Evolutionary conservation across 2,329 filamentous ascomycete genomes (phyloP).

Genomic region (Claviceps sp.): DNA sequence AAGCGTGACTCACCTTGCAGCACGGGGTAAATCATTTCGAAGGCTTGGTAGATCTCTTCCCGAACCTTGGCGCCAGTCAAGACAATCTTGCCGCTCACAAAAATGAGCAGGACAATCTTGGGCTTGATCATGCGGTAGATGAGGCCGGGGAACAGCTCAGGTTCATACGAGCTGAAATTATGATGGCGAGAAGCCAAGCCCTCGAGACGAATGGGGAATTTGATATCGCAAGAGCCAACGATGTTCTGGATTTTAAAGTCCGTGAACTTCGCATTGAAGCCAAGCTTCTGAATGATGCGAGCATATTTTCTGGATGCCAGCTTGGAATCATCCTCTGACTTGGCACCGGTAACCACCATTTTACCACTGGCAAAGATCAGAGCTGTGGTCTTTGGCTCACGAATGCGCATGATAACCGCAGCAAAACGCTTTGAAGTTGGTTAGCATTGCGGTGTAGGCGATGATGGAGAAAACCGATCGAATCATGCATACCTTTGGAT

Average conservation of each 20-base stretch:
- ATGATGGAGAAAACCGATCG: constrained; percentile 8
- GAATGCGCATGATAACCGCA: constrained; percentile 98
- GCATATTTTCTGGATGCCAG: constrained; percentile 95
- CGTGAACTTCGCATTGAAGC: constrained; percentile 98
- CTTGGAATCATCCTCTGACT: constrained; percentile 96
- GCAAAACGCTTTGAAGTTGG: constrained; percentile 70
- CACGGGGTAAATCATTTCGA: constrained; percentile 95
- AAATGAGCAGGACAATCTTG: constrained; percentile 95
- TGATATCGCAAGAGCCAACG: constrained; percentile 96
- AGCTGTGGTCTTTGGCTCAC: constrained; percentile 95
- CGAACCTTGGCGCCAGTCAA: constrained; percentile 94
- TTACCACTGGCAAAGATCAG: constrained; percentile 97
- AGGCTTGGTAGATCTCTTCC: constrained; percentile 94
- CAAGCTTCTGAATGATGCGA: constrained; percentile 98
- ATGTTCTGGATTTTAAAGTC: constrained; percentile 99
- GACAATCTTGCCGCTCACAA: constrained; percentile 96
- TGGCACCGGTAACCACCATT: constrained; percentile 98
- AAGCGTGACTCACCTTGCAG: constrained; percentile 53
- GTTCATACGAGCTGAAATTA: constrained; percentile 98
- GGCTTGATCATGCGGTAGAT: constrained; percentile 99
- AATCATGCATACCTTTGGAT: constrained; percentile 63
- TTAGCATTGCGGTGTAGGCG: constrained; percentile 6
- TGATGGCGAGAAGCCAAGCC: constrained; percentile 94
- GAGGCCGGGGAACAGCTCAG: constrained; percentile 94
- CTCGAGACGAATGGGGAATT: constrained; percentile 95